phyloP scores from a whole-genome alignment of 345 rosid genomes.

The Citrus mangshanensis region DNA sequence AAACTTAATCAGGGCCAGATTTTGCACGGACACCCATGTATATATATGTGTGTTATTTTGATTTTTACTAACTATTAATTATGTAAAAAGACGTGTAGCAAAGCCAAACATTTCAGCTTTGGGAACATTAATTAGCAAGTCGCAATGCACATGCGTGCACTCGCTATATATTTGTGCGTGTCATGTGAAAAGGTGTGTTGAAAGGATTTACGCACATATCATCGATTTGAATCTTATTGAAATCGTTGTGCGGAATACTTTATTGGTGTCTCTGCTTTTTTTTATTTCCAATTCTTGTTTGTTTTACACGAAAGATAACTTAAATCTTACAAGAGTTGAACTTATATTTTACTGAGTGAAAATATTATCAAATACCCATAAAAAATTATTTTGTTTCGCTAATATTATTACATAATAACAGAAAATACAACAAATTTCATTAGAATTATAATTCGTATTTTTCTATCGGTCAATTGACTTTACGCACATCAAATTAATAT shows the following conservation, averaged over 20 bases:
- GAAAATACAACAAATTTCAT: no score
- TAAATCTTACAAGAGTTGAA: no score
- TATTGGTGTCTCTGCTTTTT: background rate
- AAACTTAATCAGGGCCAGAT: background rate
- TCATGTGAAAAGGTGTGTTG: background rate
- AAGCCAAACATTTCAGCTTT: background rate
- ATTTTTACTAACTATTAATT: no score
- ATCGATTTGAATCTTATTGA: background rate
- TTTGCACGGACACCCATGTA: background rate
- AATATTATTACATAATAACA: no score
- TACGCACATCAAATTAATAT: no score
- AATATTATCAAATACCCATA: background rate
- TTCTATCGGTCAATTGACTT: no score
- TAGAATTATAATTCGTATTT: no score
- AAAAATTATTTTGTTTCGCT: no score
- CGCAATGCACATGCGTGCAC: slow-evolving; percentile 7
- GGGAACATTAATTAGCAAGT: background rate
- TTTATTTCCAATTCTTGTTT: no score
- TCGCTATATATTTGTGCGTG: background rate
- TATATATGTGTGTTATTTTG: background rate
- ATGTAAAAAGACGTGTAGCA: background rate
- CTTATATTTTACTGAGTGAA: background rate
- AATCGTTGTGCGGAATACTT: background rate
- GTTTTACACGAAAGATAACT: no score
- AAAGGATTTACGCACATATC: background rate